These are phyloP conservation scores for Irpex sp. DNA, from an alignment of 1,284 basidiomycete genomes.

Conservation along the genomic window DNA sequence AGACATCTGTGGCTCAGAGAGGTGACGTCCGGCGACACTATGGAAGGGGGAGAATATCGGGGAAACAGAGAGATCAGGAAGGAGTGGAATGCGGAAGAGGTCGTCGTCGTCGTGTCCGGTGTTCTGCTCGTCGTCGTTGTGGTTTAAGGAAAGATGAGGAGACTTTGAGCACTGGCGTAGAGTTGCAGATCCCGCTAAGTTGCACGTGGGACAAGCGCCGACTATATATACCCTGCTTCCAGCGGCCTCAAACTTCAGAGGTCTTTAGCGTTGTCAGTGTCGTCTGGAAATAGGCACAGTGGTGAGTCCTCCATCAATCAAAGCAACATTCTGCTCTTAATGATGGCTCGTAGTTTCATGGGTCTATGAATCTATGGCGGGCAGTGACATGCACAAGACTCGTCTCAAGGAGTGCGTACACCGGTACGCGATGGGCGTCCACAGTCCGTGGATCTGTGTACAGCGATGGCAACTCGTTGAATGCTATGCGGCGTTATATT, in stretches of 20 bases:
- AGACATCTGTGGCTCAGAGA: slow-evolving; percentile 2
- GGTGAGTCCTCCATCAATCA: too few relatives aligned
- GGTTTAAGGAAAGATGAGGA: background rate
- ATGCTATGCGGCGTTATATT: background rate
- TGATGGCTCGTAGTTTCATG: background rate
- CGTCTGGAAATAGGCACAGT: background rate
- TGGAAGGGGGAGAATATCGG: background rate
- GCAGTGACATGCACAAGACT: background rate
- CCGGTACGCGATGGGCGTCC: background rate
- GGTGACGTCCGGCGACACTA: slow-evolving; percentile 13
- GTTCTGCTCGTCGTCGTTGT: background rate
- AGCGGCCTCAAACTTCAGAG: background rate
- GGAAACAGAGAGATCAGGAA: background rate
- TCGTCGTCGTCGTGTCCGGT: background rate
- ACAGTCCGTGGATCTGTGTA: background rate
- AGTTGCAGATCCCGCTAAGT: background rate
- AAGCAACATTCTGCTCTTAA: background rate
- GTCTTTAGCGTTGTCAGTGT: background rate
- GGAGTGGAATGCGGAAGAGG: background rate
- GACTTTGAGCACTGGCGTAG: background rate
- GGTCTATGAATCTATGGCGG: slow-evolving; percentile 7
- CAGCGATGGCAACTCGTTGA: background rate
- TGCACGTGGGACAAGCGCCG: background rate
- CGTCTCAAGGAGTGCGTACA: background rate
- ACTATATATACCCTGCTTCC: background rate